Conservation (phyloP, 2,329 filamentous ascomycete species). For the Sporothrix humicola region DNA sequence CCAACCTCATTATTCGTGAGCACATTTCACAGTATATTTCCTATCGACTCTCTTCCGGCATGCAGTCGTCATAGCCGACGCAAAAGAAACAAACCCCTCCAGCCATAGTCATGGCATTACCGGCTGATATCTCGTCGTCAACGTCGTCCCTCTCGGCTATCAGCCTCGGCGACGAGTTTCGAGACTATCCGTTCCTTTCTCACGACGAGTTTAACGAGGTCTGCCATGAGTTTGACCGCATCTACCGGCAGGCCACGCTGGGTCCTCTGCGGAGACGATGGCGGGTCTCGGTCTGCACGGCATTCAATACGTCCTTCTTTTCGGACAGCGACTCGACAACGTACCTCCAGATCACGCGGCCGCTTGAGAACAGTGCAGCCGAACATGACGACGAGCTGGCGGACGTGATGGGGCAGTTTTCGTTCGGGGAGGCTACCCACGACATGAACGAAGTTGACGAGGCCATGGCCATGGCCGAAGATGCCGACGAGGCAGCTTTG, state of each 20-base stretch:
- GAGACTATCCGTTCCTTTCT: conserved; percentile 66
- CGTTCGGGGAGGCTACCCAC: conserved; percentile 44
- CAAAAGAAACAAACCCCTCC: background rate
- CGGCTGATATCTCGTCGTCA: background rate
- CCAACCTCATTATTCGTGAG: background rate
- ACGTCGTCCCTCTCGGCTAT: background rate
- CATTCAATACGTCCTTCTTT: conserved; percentile 54
- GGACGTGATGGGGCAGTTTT: conserved; percentile 53
- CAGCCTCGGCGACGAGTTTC: conserved; percentile 47
- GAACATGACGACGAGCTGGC: conserved; percentile 53
- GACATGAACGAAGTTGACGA: background rate
- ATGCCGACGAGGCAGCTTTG: conserved; percentile 50
- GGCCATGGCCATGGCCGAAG: conserved; percentile 28
- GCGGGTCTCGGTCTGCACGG: conserved; percentile 60
- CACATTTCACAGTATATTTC: no score
- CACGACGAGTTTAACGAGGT: conserved; percentile 67
- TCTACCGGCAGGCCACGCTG: conserved; percentile 63
- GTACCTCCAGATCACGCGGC: conserved; percentile 62
- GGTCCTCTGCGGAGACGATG: conserved; percentile 60
- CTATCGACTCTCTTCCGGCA: background rate
- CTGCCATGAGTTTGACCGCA: conserved; percentile 66
- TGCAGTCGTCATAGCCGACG: conserved; percentile 1
- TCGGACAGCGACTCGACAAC: conserved; percentile 55
- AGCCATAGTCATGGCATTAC: background rate
- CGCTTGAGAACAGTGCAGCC: conserved; percentile 50